These are phyloP conservation scores for Sapria himalayana DNA, from an alignment of 345 rosid species.

Conservation along the genomic window DNA sequence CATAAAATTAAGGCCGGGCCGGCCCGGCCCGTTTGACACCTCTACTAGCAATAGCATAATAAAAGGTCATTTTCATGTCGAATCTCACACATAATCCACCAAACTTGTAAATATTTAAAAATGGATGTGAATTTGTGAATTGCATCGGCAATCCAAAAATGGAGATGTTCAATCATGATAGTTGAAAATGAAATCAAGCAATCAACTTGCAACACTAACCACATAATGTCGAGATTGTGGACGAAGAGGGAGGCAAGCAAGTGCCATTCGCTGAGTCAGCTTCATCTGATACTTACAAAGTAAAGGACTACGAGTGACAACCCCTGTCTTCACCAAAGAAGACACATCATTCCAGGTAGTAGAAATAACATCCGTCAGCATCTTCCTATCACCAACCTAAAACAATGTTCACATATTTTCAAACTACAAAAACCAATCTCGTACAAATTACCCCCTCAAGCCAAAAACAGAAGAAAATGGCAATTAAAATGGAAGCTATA, in stretches of 20 bases:
- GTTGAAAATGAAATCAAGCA: no score
- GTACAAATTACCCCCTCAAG: conserved; percentile 9
- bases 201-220: conserved; percentile 28
- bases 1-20: no score
- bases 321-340: conserved; percentile 30
- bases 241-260: conserved; percentile 69
- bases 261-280: conserved; percentile 75
- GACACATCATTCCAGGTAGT: conserved; percentile 43
- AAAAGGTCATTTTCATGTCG: no score
- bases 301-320: conserved; percentile 51
- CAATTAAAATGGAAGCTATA: not conserved
- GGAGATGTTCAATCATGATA: no score
- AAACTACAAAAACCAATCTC: conserved; percentile 18
- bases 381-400: conserved; percentile 59
- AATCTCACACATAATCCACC: no score
- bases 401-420: no score
- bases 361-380: conserved; percentile 42
- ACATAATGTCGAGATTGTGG: conserved; percentile 68
- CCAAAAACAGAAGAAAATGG: conserved; percentile 1
- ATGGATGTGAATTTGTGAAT: no score
- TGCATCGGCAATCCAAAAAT: no score
- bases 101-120: no score
- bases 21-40: no score
- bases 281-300: conserved; percentile 75
- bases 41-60: no score